phyloP scores from a whole-genome alignment of 139 green algal species.

The Auxenochlorella pyrenoidosa region DNA sequence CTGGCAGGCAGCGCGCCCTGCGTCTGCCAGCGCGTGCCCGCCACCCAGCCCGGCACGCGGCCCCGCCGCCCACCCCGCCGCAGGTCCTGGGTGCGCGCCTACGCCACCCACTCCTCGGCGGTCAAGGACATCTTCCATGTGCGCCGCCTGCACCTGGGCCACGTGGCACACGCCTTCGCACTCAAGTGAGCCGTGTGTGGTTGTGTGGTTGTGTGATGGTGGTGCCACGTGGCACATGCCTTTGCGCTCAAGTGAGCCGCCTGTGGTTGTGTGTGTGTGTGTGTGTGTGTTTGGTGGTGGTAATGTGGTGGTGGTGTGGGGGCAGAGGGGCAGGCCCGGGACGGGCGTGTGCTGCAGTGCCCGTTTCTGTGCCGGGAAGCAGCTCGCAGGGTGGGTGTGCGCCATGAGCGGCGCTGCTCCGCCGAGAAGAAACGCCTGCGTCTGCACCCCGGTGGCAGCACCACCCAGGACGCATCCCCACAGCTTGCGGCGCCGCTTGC shows the following conservation, averaged over 20 bases:
- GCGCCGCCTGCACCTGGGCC: slow-evolving; percentile 91
- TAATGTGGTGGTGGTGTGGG: background rate
- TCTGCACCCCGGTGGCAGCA: too few relatives aligned
- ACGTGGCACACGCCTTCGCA: slow-evolving; percentile 90
- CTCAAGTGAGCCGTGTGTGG: slow-evolving; percentile 64
- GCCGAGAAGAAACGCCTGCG: background rate
- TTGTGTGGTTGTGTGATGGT: too few relatives aligned
- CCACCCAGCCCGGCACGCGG: background rate
- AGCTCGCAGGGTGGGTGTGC: background rate
- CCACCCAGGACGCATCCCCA: background rate
- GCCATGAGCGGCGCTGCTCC: background rate
- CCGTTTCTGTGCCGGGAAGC: background rate
- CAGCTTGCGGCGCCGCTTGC: background rate
- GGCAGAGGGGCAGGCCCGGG: background rate
- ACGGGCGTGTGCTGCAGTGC: background rate
- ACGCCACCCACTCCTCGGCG: slow-evolving; percentile 76
- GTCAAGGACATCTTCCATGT: slow-evolving; percentile 90
- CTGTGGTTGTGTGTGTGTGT: too few relatives aligned
- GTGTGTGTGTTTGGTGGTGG: too few relatives aligned
- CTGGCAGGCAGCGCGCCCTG: too few relatives aligned
- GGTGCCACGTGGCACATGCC: slow-evolving; percentile 89
- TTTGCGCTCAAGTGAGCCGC: slow-evolving; percentile 78
- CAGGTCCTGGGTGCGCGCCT: slow-evolving; percentile 83
- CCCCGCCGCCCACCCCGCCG: background rate
- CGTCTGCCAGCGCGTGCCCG: too few relatives aligned